These are phyloP conservation scores for Artemisia tridentata DNA, from an alignment of 129 eudicot species.

Conservation along the genomic window DNA sequence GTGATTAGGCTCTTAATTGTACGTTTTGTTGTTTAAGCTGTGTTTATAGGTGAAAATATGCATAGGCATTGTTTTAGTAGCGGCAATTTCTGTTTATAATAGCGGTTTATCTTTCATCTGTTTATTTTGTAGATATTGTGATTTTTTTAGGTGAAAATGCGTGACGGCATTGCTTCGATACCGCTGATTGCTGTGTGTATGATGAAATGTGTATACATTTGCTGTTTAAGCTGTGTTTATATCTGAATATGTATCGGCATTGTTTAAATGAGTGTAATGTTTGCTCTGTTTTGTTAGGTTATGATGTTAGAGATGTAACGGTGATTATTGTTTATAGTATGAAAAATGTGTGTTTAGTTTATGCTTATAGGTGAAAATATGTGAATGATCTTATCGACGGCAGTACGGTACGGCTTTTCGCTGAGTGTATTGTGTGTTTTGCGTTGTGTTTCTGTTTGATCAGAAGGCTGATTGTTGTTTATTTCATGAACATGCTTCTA, in stretches of 20 bases:
- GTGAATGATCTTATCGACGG: background rate
- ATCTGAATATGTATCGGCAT: no score
- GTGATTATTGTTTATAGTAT: background rate
- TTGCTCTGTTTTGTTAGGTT: background rate
- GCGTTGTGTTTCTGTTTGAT: no score
- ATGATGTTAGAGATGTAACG: background rate
- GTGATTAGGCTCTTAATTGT: background rate
- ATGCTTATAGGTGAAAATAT: background rate
- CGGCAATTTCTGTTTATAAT: background rate
- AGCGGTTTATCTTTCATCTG: no score
- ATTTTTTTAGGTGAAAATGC: background rate
- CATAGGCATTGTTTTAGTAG: background rate
- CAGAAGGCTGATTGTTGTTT: no score
- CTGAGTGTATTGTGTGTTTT: no score
- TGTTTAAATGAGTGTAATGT: background rate
- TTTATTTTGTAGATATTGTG: background rate
- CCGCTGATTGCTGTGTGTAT: background rate
- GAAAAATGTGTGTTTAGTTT: background rate
- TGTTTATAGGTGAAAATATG: background rate
- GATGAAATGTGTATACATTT: background rate
- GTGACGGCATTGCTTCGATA: conserved; percentile 1
- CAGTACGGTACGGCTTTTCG: no score
- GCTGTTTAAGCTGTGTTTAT: no score
- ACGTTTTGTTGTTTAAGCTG: background rate
- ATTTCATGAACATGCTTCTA: conserved; percentile 37